Base-by-base conservation (phyloP, 106 monocot genomes). In the Dendrobium huoshanense region DNA sequence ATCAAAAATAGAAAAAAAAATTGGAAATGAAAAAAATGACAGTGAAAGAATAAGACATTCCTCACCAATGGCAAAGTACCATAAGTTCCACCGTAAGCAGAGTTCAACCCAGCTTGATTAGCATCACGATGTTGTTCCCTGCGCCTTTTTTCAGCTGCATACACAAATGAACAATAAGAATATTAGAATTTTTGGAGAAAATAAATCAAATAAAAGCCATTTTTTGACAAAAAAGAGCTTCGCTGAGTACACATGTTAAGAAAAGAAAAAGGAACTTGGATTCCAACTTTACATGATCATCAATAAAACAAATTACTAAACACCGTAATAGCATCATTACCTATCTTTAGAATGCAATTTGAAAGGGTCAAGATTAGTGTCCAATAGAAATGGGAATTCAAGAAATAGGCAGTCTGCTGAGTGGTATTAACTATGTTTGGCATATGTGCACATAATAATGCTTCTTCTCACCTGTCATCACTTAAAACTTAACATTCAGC, bases 101-200 rank as follows among this genome's bases (percentile, higher is more conserved):
- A 77, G 76, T 81, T 86, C 58, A 88, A 47, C 10, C 85, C 93
- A 78, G 80, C 83, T 68, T 89, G 91, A 86, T 78, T 87, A 17
- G 73, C 79, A 82, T 95, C 98, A 80, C 91, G 89, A 44, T 89
- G 89, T 55, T 94, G 94, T 31, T 95, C 93, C 15, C 90, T 80
- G 4, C 85, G 87, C 80, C 95, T 99, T 77, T 81, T 92, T 25
- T 93, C 98, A 85, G 89, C 95, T 95, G 84, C 81, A 90, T 77
- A 27, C 13, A 78, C n/a, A 78, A 31, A 37, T 33, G 5, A 68
- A 17, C 11, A 18, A 75, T 19, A 58, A 75, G 18, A 79, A 51
- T 70, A 70, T 33, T 33, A 33, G 70, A 37, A 6, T 1, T 51
- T 51, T 37, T 70, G 16, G 17, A 3, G 15, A 5, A 4, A 16